Conservation (phyloP, 768 basidiomycete species). For the Roridomyces roridus region DNA sequence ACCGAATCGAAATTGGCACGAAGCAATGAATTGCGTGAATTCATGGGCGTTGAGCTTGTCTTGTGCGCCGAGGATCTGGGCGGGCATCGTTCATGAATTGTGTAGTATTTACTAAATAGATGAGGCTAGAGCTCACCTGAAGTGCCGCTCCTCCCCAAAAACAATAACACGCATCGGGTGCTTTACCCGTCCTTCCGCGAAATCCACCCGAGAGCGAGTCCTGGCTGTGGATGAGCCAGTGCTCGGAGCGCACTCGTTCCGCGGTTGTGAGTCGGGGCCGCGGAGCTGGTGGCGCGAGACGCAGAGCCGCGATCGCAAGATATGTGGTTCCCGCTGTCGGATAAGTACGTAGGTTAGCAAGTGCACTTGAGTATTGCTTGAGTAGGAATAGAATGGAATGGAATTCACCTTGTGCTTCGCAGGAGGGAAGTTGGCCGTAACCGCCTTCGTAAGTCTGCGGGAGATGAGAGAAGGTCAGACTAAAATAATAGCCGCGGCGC, state of each 20-base stretch:
- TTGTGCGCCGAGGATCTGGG: constrained; percentile 71
- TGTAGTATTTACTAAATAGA: not conserved
- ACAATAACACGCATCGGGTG: constrained; percentile 92
- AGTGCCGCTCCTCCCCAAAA: constrained; percentile 93
- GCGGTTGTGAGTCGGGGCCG: constrained; percentile 35
- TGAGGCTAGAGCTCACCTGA: constrained; percentile 54
- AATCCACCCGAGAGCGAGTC: constrained; percentile 78
- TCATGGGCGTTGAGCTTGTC: constrained; percentile 61
- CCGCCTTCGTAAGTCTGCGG: constrained; percentile 90
- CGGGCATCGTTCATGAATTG: not conserved
- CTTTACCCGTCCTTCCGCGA: constrained; percentile 87
- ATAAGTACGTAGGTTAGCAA: too few species aligned
- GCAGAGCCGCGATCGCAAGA: constrained; percentile 80
- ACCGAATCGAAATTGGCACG: constrained; percentile 88
- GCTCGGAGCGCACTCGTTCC: constrained; percentile 61
- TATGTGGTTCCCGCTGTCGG: constrained; percentile 95
- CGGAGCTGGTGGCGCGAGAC: constrained; percentile 49
- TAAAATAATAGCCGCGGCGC: too few species aligned
- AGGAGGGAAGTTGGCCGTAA: constrained; percentile 81
- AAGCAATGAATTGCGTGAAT: constrained; percentile 67
- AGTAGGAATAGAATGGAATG: not conserved
- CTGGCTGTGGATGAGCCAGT: constrained; percentile 84
- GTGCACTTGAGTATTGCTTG: too few species aligned
- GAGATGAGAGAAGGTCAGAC: constrained; percentile 13
- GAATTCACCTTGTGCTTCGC: constrained; percentile 83